A percentile compares a stretch with the other conserved stretches of the same genome.
phyloP scores from a whole-genome alignment of 192 early-diverging fungal species.

The Coemansia asiatica region DNA sequence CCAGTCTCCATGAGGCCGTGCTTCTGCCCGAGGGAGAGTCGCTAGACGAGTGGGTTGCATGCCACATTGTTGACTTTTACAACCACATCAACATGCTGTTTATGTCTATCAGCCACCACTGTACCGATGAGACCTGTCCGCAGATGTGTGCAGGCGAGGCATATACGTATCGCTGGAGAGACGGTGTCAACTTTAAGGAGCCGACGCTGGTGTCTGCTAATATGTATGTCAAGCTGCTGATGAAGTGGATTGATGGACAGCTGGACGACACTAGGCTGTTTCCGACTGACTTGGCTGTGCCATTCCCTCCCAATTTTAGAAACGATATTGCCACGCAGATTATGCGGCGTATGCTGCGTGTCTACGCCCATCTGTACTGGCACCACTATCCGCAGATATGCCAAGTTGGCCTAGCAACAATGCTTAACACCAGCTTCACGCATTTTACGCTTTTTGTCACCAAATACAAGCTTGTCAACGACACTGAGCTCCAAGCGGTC shows the following conservation, averaged over 20 bases:
- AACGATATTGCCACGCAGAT: slow-evolving; percentile 66
- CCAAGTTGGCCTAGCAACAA: slow-evolving; percentile 78
- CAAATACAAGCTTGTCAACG: slow-evolving; percentile 78
- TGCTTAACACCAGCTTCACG: slow-evolving; percentile 92
- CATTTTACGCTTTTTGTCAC: slow-evolving; percentile 91
- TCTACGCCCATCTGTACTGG: slow-evolving; percentile 93
- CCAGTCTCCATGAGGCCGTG: slow-evolving; percentile 76
- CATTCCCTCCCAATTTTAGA: slow-evolving; percentile 75
- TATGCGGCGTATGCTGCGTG: slow-evolving; percentile 83
- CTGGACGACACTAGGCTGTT: slow-evolving; percentile 87
- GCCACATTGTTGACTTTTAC: slow-evolving; percentile 93
- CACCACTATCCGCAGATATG: slow-evolving; percentile 77
- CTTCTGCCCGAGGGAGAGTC: slow-evolving; percentile 86
- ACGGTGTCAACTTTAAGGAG: slow-evolving; percentile 80
- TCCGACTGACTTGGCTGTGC: slow-evolving; percentile 73
- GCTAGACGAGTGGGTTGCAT: slow-evolving; percentile 89
- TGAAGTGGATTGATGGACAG: slow-evolving; percentile 80
- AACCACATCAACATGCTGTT: slow-evolving; percentile 96
- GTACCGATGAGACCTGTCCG: slow-evolving; percentile 85
- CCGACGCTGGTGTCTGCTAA: slow-evolving; percentile 85
- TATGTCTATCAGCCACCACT: slow-evolving; percentile 80
- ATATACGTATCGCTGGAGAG: slow-evolving; percentile 89
- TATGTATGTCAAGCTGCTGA: slow-evolving; percentile 84
- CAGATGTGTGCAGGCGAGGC: slow-evolving; percentile 86
- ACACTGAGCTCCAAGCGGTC: slow-evolving; percentile 54